Evolutionary conservation across 2,329 filamentous ascomycete species (phyloP), one percentile per base, ranked within the genome.

Genomic region (Cladosporium oxysporum): DNA sequence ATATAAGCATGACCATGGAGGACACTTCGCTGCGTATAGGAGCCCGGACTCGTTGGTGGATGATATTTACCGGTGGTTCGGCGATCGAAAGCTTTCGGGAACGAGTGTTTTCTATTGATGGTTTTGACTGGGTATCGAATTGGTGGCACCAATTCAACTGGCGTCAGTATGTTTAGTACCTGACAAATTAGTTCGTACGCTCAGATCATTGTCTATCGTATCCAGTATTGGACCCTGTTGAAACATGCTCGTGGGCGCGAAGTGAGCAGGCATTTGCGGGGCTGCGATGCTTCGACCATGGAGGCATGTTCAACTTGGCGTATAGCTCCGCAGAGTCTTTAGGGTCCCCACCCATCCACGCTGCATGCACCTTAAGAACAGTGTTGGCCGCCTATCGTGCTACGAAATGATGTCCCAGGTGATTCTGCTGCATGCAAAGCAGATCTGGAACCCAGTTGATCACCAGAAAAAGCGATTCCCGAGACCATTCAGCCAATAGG

Each of bases 1-100:
- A 69, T 77, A 74, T 5, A 69, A 73, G 16, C 81, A 85, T 47
- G 71, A 77, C 3, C 74, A 76, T 2, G 84, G 84, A 0, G 85
- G 85, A 0, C 86, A 88, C 70, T 88, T 88, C 69, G 83, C 83
- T 3, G 82, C 86, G 0, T 82, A 81, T 65, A 86, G 88, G 75
- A 76, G 77, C 35, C 86, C 86, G 0, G 76, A 83, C 2, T 71
- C 77, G 18, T 70, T 88, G 7, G 82, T 79, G 0, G 75, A 74
- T 3, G 86, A 88, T 71, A 66, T 88, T 52, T 78, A 76, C 65
- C 75, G 75, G 8, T 87, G 87, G 84, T 87, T 87, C 77, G 82
- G 83, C 0, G 78, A 78, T 65, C 76, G 76, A 1, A 69, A 69
- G 14, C 41, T 68, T 16, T 71, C 68, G n/a, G 59, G 64, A 18